Evolutionary conservation across 176 grass and related monocot genomes (phyloP).

Genomic region (Alloteropsis semialata): DNA sequence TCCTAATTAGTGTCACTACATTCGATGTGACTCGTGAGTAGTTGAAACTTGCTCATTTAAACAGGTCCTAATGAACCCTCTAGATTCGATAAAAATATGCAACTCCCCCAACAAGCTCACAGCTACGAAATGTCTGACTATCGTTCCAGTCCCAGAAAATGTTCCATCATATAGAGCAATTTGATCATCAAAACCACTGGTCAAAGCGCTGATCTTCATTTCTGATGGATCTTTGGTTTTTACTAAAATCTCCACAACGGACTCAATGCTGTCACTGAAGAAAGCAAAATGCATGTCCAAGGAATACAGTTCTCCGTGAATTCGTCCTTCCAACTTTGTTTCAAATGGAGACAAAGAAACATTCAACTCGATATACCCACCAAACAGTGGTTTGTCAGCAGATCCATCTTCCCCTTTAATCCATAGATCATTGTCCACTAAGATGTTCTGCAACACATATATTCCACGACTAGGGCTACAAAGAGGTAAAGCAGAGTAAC

Average conservation of each 20-base stretch:
- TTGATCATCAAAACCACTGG: neutral
- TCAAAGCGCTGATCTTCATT: neutral
- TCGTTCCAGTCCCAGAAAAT: neutral
- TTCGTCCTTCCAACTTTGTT: neutral
- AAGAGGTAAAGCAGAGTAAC: neutral
- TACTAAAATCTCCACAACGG: neutral
- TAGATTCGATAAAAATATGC: too few relatives aligned
- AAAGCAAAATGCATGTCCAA: neutral
- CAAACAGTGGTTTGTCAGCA: neutral
- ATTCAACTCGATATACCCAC: neutral
- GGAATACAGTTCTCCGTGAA: neutral
- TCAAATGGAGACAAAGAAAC: neutral
- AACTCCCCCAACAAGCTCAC: neutral
- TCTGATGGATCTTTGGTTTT: neutral
- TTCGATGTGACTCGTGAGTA: too few relatives aligned
- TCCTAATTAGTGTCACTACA: too few relatives aligned
- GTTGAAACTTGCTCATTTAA: too few relatives aligned
- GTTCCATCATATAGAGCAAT: neutral
- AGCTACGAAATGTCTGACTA: neutral
- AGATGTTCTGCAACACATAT: neutral
- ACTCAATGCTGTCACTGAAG: neutral
- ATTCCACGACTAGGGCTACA: constrained; percentile 13
- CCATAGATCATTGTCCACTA: neutral
- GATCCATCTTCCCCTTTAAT: neutral
- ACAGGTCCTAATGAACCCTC: too few relatives aligned